Base-by-base conservation (phyloP, 1,139 yeast genomes). In the Lodderomyces theae region DNA sequence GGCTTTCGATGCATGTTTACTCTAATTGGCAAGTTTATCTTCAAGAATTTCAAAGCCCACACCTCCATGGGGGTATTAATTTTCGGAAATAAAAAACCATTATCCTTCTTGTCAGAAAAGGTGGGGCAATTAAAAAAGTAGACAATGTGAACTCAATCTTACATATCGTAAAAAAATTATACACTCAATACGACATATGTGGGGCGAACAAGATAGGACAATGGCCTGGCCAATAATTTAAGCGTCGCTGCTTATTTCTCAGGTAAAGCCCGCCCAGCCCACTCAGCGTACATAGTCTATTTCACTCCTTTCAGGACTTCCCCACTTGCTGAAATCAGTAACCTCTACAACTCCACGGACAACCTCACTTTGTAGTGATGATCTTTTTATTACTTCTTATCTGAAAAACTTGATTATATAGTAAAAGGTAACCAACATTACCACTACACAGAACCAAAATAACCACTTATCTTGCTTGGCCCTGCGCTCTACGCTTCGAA, bases 381-480 rank as follows among this genome's bases (percentile, higher is more conserved):
- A 26, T 5, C 16, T 5, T 12, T 26, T 26, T 15, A n/a, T 13
- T 12, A 26, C n/a, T 4, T 12, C 9, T 28, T 15, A 41, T 37
- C 86, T 72, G 44, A 90, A 72, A 71, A 81, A 78, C 56, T 74
- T 79, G 48, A 83, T 58, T 40, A 90, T 82, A 47, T 79, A 74
- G 65, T 82, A 88, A 65, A 90, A 86, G 21, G 79, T 64, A 12
- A 83, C 69, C 44, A 90, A 57, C 68, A 86, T 76, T 24, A 83
- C 49, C 1, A 77, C 42, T 4, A 86, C 79, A 23, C 90, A 88
- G 16, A 82, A 80, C 74, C 87, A 89, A 58, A 92, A 94, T 30
- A 92, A 68, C 75, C 89, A 78, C 59, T 89, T 89, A 60, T 92
- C 98, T 61, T 87, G 86, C 51, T 77, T 78, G n/a, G 96, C 94